Evolutionary conservation across 176 grass and related monocot genomes (phyloP), one percentile per base, ranked within the genome.

Genomic region (Avena sativa): DNA sequence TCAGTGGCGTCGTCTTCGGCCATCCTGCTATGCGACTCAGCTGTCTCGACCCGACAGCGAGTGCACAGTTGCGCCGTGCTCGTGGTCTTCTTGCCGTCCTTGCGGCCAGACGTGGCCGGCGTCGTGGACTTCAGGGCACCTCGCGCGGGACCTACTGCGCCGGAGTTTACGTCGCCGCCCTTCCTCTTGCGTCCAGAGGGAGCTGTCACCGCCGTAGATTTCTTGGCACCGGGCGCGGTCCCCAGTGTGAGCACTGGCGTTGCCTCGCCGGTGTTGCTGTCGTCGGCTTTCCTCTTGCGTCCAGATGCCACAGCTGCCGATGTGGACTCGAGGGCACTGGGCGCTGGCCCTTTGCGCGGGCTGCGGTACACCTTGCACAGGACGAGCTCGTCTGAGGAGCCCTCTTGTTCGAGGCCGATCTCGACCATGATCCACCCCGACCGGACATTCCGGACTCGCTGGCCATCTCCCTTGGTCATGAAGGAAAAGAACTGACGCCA

Each of bases 371-470:
- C 84, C 84, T 86, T 86, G 34, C 84, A 79, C 49, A 86, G 11
- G 60, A 86, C 84, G 51, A 47, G 76, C 62, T 56, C 62, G 30
- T 77, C 60, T 14, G n/a, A 56, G 9, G 34, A 12, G 50, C 19
- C 60, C 20, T 85, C 47, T 4, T 78, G 19, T 3, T 55, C 13
- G 77, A 91, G 82, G 70, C 77, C 30, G 51, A 91, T 84, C 90
- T 91, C 90, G 1, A 88, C 56, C 90, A 91, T 91, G 82, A 91
- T 64, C 90, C 90, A 91, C 0, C 90, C 90, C 51, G 82, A 30
- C 34, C 84, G 49, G 61, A 46, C 12, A 20, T 60, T 69, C 75
- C 75, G 60, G 74, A 86, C 14, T 9, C 76, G 57, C 25, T 3
- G 15, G 44, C 52, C 28, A 19, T 13, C 78, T 0, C 46, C 76